Conservation (phyloP, 257 asterid genomes). For the Ocimum tenuiflorum region DNA sequence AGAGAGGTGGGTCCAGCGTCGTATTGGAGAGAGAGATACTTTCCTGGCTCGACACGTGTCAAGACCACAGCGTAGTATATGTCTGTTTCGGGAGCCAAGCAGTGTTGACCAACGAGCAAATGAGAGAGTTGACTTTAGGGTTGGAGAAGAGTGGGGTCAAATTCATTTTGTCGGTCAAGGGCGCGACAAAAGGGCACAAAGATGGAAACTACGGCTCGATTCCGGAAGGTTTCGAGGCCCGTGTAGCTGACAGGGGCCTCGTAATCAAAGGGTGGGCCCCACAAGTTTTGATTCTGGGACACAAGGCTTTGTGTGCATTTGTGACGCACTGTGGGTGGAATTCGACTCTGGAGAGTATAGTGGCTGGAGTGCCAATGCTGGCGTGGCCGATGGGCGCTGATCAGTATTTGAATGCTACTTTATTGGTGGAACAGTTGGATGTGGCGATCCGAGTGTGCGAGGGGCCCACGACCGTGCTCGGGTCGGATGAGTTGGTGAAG, state of each 20-base stretch:
- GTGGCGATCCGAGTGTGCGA: no score
- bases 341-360: no score
- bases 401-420: no score
- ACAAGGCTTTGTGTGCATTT: neutral
- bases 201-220: conserved; percentile 32
- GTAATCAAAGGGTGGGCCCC: conserved; percentile 80
- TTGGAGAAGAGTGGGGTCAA: conserved; percentile 51
- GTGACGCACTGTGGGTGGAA: no score
- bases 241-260: conserved; percentile 54
- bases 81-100: conserved; percentile 81
- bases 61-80: conserved; percentile 32
- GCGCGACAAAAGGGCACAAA: conserved; percentile 47
- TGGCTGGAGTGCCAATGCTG: no score
- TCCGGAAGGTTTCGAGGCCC: conserved; percentile 59
- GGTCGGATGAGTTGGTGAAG: no score
- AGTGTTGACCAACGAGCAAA: conserved; percentile 50
- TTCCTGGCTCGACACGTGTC: conserved; percentile 56
- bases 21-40: conserved; percentile 17
- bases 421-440: no score
- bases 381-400: no score
- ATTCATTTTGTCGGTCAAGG: conserved; percentile 44
- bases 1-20: no score
- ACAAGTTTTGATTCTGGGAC: conserved; percentile 41
- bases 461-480: no score
- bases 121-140: conserved; percentile 39